These are phyloP conservation scores for Kwoniella bestiolae DNA, from an alignment of 768 basidiomycete genomes.

Conservation along the genomic window DNA sequence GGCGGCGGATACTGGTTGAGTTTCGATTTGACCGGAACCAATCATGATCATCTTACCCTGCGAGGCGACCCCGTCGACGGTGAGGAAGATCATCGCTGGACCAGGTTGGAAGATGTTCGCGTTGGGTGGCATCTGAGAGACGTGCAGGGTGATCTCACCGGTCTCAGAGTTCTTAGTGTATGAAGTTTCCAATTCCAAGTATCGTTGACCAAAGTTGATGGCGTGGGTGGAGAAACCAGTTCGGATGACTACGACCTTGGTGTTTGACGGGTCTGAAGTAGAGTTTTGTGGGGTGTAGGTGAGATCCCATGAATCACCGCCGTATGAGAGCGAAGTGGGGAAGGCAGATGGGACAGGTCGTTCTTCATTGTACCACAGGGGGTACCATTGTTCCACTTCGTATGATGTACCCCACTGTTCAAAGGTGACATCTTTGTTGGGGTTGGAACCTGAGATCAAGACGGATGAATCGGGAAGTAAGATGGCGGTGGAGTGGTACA, in stretches of 20 bases:
- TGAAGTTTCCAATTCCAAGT: constrained; percentile 79
- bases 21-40: constrained; percentile 45
- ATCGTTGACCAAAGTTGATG: constrained; percentile 73
- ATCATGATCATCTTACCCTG: constrained; percentile 47
- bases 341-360: constrained; percentile 71
- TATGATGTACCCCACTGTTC: constrained; percentile 68
- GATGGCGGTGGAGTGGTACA: constrained; percentile 90
- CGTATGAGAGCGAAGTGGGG: constrained; percentile 77
- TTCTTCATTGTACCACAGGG: constrained; percentile 75
- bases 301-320: constrained; percentile 78
- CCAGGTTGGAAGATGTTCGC: constrained; percentile 66
- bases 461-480: constrained; percentile 86
- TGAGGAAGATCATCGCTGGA: constrained; percentile 53
- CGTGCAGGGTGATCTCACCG: constrained; percentile 80
- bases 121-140: constrained; percentile 79
- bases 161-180: constrained; percentile 73
- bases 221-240: constrained; percentile 65
- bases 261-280: constrained; percentile 70
- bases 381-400: constrained; percentile 89
- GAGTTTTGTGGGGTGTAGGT: constrained; percentile 69
- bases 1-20: constrained; percentile 38
- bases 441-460: constrained; percentile 73
- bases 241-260: constrained; percentile 72
- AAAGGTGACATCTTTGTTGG: constrained; percentile 75
- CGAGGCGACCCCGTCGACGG: constrained; percentile 54